These are phyloP conservation scores for Cucurbita argyrosperma DNA, from an alignment of 306 rosid species.

Conservation along the genomic window DNA sequence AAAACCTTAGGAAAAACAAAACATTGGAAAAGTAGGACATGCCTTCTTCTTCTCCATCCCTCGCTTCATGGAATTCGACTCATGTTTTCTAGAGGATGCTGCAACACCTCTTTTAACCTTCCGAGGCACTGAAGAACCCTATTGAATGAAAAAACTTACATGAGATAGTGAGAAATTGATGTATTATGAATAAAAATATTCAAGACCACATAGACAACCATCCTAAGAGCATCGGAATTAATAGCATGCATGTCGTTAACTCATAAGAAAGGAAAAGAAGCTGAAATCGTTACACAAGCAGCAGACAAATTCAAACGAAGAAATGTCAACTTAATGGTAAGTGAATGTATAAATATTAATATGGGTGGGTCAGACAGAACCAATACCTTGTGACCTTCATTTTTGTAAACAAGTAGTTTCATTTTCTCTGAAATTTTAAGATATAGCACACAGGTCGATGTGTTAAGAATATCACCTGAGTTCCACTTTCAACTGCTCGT, in stretches of 20 bases:
- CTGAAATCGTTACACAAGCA: not conserved
- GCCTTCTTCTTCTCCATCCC: constrained; percentile 80
- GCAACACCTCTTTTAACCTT: constrained; percentile 60
- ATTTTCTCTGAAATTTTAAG: not conserved
- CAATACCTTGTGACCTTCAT: not conserved
- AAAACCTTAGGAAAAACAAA: not conserved
- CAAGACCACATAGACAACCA: not conserved
- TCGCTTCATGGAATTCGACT: constrained; percentile 37
- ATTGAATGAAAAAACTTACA: constrained; percentile 6
- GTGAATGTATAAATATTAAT: not conserved
- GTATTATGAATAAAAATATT: not conserved
- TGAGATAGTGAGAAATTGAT: constrained; percentile 3
- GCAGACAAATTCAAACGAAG: not conserved
- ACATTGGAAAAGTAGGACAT: constrained; percentile 1
- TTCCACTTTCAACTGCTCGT: constrained; percentile 46
- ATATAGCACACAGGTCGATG: not conserved
- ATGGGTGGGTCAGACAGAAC: not conserved
- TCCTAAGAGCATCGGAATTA: not conserved
- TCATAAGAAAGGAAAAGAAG: not conserved
- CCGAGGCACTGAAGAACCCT: constrained; percentile 54
- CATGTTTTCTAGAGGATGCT: constrained; percentile 39
- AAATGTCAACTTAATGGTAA: not conserved
- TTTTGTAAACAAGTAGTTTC: not conserved
- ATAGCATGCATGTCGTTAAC: not conserved
- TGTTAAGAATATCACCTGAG: constrained; percentile 34